A percentile compares a stretch with the other conserved stretches of the same genome.
Evolutionary conservation across 768 basidiomycete genomes (phyloP).

Genomic region (Agrocybe praecox): DNA sequence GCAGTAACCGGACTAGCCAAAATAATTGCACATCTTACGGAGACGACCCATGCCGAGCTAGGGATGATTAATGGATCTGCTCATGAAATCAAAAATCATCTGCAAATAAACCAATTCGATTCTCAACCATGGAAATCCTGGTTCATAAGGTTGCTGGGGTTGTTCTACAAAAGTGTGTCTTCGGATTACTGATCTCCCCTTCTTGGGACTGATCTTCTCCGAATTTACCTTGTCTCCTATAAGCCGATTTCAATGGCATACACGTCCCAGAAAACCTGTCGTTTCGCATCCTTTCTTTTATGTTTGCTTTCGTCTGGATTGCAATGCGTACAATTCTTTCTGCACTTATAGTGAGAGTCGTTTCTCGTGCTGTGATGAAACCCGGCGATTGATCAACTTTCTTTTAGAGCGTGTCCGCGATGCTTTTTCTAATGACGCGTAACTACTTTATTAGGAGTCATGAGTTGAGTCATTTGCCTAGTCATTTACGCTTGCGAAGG

Average conservation of each 20-base stretch:
- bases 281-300: conserved; percentile 25
- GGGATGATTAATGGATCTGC: conserved; percentile 50
- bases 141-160: conserved; percentile 8
- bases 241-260: neutral
- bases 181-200: neutral
- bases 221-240: neutral
- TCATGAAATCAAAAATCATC: conserved; percentile 28
- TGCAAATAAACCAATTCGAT: conserved; percentile 19
- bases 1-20: conserved; percentile 37
- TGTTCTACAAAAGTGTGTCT: conserved; percentile 6
- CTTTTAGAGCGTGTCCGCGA: conserved; percentile 35
- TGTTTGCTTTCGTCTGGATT: conserved; percentile 28
- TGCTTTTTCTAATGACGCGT: conserved; percentile 31
- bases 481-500: neutral
- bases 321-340: conserved; percentile 35
- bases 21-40: conserved; percentile 37
- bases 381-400: neutral
- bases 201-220: conserved; percentile 1
- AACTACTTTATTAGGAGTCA: neutral
- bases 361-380: neutral
- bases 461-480: neutral
- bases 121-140: conserved; percentile 9
- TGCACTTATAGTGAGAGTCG: conserved; percentile 37
- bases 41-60: conserved; percentile 43
- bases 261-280: conserved; percentile 23